These are phyloP conservation scores for Phytophthora pini DNA, from an alignment of 352 stramenopile genomes.

Conservation along the genomic window DNA sequence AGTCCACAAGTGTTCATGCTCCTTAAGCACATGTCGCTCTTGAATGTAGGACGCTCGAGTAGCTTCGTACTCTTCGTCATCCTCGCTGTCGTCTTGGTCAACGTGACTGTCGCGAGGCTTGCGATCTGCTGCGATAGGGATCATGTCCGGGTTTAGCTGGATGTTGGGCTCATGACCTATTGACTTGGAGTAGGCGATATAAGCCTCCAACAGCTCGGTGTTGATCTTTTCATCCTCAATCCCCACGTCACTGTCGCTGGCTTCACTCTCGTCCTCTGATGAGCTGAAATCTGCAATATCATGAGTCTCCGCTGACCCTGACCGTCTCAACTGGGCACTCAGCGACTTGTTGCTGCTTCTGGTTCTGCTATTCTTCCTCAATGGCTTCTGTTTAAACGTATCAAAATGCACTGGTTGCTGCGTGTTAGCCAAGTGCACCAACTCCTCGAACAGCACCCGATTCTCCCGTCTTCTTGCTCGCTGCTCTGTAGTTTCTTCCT, in stretches of 20 bases:
- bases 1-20: constrained; percentile 54
- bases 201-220: constrained; percentile 94
- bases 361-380: constrained; percentile 24
- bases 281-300: constrained; percentile 75
- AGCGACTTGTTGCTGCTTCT: constrained; percentile 21
- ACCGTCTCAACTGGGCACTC: constrained; percentile 26
- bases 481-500: constrained; percentile 33
- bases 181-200: constrained; percentile 93
- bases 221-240: constrained; percentile 91
- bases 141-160: constrained; percentile 70
- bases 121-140: constrained; percentile 32
- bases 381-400: constrained; percentile 48
- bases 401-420: constrained; percentile 58
- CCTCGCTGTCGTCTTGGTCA: constrained; percentile 74
- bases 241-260: constrained; percentile 49
- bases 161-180: constrained; percentile 87
- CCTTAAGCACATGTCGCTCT: constrained; percentile 38
- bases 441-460: constrained; percentile 51
- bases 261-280: constrained; percentile 60
- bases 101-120: constrained; percentile 49
- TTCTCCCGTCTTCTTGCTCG: constrained; percentile 51
- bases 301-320: constrained; percentile 25
- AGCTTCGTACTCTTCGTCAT: constrained; percentile 45
- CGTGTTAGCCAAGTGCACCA: constrained; percentile 67
- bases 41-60: constrained; percentile 47